phyloP scores from a whole-genome alignment of 108 stramenopile species.

The Nitzschia sp. region DNA sequence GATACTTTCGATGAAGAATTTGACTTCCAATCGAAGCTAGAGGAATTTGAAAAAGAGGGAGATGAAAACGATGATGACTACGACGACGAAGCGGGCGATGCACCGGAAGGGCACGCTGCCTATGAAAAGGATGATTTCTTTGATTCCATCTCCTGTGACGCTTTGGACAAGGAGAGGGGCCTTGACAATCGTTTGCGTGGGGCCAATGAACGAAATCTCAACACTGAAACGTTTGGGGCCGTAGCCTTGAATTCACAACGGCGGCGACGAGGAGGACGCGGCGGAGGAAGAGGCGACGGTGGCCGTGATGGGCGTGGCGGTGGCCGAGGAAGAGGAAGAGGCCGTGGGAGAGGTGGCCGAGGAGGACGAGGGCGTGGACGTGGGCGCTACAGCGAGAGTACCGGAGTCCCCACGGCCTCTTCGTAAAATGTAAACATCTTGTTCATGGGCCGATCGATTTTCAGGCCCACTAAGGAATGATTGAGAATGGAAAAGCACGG shows the following conservation, averaged over 20 bases:
- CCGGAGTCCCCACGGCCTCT: too few relatives aligned
- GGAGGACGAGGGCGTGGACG: background rate
- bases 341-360: conserved; percentile 21
- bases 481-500: too few relatives aligned
- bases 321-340: conserved; percentile 15
- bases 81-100: conserved; percentile 25
- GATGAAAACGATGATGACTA: conserved; percentile 29
- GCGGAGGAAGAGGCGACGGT: conserved; percentile 52
- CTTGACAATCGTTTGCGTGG: conserved; percentile 82
- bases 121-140: conserved; percentile 87
- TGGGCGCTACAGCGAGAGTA: background rate
- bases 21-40: conserved; percentile 79
- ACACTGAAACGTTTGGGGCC: conserved; percentile 89
- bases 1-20: conserved; percentile 55
- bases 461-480: too few relatives aligned
- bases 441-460: too few relatives aligned
- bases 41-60: conserved; percentile 60
- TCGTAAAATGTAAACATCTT: too few relatives aligned
- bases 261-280: conserved; percentile 51
- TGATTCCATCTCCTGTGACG: conserved; percentile 84
- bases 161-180: conserved; percentile 67
- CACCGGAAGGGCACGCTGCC: conserved; percentile 21
- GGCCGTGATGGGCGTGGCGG: conserved; percentile 41
- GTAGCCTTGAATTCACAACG: conserved; percentile 59
- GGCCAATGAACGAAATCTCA: conserved; percentile 67